A percentile compares a stretch with the other conserved stretches of the same genome.
These are phyloP conservation scores for Exophiala oligosperma DNA, from an alignment of 2,329 filamentous ascomycete genomes.

Conservation along the genomic window DNA sequence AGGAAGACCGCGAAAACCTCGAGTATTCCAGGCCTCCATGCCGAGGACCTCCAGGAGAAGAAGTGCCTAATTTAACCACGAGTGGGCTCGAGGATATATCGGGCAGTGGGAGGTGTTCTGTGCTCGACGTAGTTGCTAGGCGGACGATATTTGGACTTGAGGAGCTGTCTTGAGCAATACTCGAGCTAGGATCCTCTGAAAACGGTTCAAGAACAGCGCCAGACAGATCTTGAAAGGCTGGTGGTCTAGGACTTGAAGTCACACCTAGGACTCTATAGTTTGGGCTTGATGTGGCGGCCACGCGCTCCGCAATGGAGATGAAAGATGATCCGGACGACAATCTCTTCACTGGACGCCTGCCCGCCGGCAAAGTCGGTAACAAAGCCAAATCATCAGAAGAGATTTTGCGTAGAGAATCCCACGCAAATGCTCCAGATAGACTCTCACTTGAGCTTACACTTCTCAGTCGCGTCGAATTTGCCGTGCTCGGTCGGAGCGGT, in stretches of 20 bases:
- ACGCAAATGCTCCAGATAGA: constrained; percentile 24
- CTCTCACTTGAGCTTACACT: constrained; percentile 29
- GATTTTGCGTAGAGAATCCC: constrained; percentile 26
- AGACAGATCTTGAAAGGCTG: constrained; percentile 11
- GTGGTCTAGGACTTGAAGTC: constrained; percentile 19
- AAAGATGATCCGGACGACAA: constrained; percentile 23
- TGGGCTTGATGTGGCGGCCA: constrained; percentile 21
- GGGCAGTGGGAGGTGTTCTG: constrained; percentile 4
- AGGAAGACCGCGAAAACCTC: constrained; percentile 41
- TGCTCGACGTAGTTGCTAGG: constrained; percentile 39
- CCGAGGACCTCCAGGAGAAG: constrained; percentile 31
- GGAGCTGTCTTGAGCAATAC: constrained; percentile 26
- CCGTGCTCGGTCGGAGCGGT: constrained; percentile 23
- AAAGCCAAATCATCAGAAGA: constrained; percentile 26
- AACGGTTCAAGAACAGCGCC: constrained; percentile 13
- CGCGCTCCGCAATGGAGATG: constrained; percentile 18
- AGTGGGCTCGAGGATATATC: constrained; percentile 40
- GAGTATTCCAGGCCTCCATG: constrained; percentile 33
- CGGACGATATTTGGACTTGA: constrained; percentile 45
- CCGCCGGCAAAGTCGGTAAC: constrained; percentile 21
- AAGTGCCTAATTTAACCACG: constrained; percentile 42
- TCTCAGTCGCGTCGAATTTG: constrained; percentile 24
- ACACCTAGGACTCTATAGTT: constrained; percentile 24
- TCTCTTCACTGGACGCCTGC: constrained; percentile 9
- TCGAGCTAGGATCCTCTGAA: constrained; percentile 9